Base-by-base conservation (phyloP, 2,329 filamentous ascomycete genomes). In the Calonectria fujianensis region DNA sequence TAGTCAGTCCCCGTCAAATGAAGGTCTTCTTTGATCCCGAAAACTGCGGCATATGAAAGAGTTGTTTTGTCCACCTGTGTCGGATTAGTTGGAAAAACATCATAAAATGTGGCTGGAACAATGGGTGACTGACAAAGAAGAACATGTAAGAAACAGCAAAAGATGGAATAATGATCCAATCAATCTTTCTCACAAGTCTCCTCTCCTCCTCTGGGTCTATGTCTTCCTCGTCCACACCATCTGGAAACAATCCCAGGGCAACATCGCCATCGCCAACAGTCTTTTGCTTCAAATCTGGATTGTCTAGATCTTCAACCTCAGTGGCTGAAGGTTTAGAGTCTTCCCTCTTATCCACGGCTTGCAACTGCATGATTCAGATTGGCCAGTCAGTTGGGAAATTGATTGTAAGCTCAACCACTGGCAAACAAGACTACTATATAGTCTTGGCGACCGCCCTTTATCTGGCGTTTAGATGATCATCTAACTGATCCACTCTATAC, bases 71-170 rank as follows among this genome's bases (percentile, higher is more conserved):
- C 57, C 8, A 61, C 57, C 57, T 61, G 14, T 16, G n/a, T 18
- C 4, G 14, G 14, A 14, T 4, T 29, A 8, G 57, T 61, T 13
- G 41, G 35, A 11, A 29, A 20, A 27, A 24, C 5, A 29, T 6
- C 2, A 27, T 24, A 14, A 3, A 6, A 24, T 10, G 13, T 14
- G 54, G 3, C 4, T 27, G 29, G 10, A 29, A 37, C 4, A 2
- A n/a, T 24, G 3, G n/a, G 24, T 4, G 7, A 16, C 57, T 61
- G n/a, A 61, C 57, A 61, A 61, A 61, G n/a, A 61, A 61, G n/a
- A 61, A 61, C 57, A 61, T 61, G 57, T 61, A 61, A 29, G 57
- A 61, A 29, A 61, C 35, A 41, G 57, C 57, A 61, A 61, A 61
- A 4, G 57, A 61, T 9, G 35, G 57, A 10, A 61, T 61, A 1